Base-by-base conservation (phyloP, 2,329 filamentous ascomycete genomes). In the Thermoascus crustaceus region DNA sequence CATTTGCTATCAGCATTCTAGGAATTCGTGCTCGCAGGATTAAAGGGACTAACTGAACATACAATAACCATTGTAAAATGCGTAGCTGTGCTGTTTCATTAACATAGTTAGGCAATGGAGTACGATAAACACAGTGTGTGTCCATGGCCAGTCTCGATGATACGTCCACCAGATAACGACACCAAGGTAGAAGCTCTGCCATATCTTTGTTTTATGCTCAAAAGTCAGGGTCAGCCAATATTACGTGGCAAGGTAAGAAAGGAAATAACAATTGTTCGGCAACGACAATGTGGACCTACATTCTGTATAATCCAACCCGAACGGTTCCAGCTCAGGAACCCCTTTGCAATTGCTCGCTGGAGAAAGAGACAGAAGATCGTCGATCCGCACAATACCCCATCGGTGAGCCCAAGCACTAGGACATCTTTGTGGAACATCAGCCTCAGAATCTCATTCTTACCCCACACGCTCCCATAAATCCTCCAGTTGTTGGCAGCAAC, bases 41-140 rank as follows among this genome's bases (percentile, higher is more conserved):
- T 9, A 11, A 10, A 3, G 34, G 19, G 18, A 23, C 4, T 2
- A 21, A 24, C 13, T 10, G 24, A 1, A 52, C 62, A 47, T 54
- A 66, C 63, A 64, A 43, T 87, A 74, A 5, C 84, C 83, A 48
- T 87, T 88, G 58, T 85, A 87, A 46, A 85, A 85, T 4, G 80
- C 72, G 50, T 85, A 87, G 11, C n/a, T n/a, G n/a, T n/a, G 84
- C 58, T 86, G 82, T 64, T 89, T 89, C 84, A 88, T 88, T 16
- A 88, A 55, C 70, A 87, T 81, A 3, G 82, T 75, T 37, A 88
- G 63, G 9, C 77, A 77, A 52, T 88, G 82, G 11, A 88, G n/a
- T n/a, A n/a, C n/a, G 64, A 85, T 82, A 55, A 83, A 86, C 11
- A 86, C 79, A 2, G 81, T 85, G 50, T 86, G 83, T 9, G 83